Conservation (phyloP, 2,329 filamentous ascomycete genomes). For the Calonectria pauciramosa region DNA sequence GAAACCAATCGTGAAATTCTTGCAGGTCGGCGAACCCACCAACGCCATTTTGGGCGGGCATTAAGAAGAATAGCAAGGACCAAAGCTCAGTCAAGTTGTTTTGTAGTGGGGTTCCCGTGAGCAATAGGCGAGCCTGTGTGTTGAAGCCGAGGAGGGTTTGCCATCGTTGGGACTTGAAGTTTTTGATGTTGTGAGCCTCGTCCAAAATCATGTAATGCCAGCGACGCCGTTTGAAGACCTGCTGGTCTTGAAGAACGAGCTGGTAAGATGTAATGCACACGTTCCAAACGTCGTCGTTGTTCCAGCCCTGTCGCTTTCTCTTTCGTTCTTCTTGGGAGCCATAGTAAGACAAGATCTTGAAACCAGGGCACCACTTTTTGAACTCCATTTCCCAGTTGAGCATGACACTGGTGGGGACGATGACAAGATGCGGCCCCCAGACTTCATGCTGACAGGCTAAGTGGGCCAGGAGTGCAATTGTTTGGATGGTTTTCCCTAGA, state of each 20-base stretch:
- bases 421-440: conserved; percentile 96
- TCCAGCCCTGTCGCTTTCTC: conserved; percentile 92
- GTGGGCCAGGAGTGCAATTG: conserved; percentile 93
- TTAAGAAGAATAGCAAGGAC: conserved; percentile 96
- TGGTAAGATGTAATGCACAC: conserved; percentile 99
- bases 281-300: conserved; percentile 93
- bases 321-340: conserved; percentile 93
- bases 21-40: conserved; percentile 95
- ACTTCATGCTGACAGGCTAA: conserved; percentile 90
- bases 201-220: conserved; percentile 99
- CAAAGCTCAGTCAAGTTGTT: conserved; percentile 98
- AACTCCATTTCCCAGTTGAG: conserved; percentile 99
- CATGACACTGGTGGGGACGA: conserved; percentile 98
- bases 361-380: conserved; percentile 98
- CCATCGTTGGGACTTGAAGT: conserved; percentile 98
- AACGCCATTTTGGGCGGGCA: conserved; percentile 89
- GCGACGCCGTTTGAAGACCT: conserved; percentile 89
- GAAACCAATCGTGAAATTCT: conserved; percentile 97
- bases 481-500: conserved; percentile 97
- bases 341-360: conserved; percentile 98
- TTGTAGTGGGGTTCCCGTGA: conserved; percentile 95
- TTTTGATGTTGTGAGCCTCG: conserved; percentile 99
- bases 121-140: conserved; percentile 85
- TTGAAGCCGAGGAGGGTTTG: conserved; percentile 95
- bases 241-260: conserved; percentile 92